A percentile compares a stretch with the other conserved stretches of the same genome.
Evolutionary conservation across 2,329 filamentous ascomycete genomes (phyloP).

Genomic region (Aureobasidium sp.): DNA sequence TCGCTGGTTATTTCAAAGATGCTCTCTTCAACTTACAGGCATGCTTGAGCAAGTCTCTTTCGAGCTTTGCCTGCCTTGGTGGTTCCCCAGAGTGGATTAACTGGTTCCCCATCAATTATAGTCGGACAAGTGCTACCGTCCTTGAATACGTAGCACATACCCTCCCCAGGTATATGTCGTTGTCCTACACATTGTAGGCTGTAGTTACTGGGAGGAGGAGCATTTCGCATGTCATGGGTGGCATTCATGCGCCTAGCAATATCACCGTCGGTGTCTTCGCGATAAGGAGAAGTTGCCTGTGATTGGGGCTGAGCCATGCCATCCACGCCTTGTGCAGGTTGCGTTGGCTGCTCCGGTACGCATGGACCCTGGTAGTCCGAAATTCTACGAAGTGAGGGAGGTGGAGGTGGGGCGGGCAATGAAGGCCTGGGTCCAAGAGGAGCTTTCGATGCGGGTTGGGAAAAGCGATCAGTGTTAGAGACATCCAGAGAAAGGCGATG

Average conservation of each 20-base stretch:
- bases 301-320: background rate
- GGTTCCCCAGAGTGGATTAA: constrained; percentile 83
- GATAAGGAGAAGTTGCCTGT: background rate
- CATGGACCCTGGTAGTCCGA: background rate
- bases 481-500: constrained; percentile 11
- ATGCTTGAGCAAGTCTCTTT: constrained; percentile 87
- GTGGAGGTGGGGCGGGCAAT: background rate
- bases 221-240: background rate
- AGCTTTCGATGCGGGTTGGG: background rate
- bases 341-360: background rate
- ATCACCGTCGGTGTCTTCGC: background rate
- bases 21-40: constrained; percentile 42
- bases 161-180: constrained; percentile 18
- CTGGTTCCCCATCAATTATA: constrained; percentile 19
- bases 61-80: constrained; percentile 91
- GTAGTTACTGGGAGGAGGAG: background rate
- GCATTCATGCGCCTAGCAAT: background rate
- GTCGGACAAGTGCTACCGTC: constrained; percentile 19
- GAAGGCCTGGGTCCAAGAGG: background rate
- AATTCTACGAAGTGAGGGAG: background rate
- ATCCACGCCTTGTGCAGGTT: background rate
- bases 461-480: background rate
- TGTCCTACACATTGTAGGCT: constrained; percentile 16
- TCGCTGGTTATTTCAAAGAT: background rate
- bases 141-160: constrained; percentile 19